These are phyloP conservation scores for Pterocarpus macrocarpus DNA, from an alignment of 306 rosid species.

Conservation along the genomic window DNA sequence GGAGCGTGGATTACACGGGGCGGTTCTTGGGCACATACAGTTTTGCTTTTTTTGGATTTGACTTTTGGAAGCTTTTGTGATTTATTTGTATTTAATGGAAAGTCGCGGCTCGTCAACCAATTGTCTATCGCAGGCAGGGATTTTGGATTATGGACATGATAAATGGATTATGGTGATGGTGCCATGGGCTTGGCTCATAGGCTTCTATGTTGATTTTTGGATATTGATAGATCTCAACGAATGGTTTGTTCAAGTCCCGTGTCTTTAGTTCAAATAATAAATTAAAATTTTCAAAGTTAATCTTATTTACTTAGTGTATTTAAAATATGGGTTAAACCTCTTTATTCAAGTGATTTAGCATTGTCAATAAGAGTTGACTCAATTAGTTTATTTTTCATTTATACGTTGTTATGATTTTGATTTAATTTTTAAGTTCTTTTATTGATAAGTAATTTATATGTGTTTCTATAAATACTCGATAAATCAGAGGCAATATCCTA, in stretches of 20 bases:
- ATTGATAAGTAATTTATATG: no score
- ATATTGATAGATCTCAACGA: no score
- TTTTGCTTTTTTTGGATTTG: neutral
- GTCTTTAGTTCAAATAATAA: no score
- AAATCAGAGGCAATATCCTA: no score
- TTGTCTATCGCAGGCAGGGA: neutral
- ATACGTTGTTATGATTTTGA: no score
- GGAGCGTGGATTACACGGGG: constrained; percentile 44
- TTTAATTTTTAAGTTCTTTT: no score
- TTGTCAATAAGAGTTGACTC: no score
- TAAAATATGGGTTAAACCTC: neutral
- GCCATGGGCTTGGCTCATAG: neutral
- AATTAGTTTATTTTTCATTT: no score
- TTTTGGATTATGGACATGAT: neutral
- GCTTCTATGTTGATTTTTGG: neutral
- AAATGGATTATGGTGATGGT: neutral
- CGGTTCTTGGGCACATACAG: neutral
- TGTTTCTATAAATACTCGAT: no score
- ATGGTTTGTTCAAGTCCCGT: no score
- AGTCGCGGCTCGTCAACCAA: constrained; percentile 19
- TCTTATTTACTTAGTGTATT: neutral
- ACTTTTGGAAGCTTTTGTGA: neutral
- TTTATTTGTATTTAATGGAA: neutral
- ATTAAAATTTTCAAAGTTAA: no score
- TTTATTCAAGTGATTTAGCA: no score